These are phyloP conservation scores for Rutidosis leptorrhynchoides DNA, from an alignment of 129 eudicot species.

Conservation along the genomic window DNA sequence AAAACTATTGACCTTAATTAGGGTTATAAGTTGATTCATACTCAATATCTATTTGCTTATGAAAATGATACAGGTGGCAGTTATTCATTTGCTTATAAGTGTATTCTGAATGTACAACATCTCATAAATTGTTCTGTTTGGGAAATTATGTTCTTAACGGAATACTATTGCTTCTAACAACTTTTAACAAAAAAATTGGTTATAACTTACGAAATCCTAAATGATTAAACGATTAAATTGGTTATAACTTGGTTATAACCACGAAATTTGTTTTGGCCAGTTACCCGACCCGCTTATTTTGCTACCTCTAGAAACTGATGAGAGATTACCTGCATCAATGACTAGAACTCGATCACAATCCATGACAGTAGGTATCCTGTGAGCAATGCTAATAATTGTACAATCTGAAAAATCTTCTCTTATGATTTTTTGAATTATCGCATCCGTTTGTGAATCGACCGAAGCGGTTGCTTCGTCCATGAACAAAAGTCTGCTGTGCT, in stretches of 20 bases:
- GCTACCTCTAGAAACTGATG: background rate
- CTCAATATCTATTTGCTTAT: background rate
- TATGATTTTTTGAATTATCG: conserved; percentile 82
- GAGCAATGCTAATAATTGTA: conserved; percentile 96
- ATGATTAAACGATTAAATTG: no score
- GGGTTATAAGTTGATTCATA: background rate
- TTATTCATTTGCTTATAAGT: background rate
- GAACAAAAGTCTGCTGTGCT: conserved; percentile 35
- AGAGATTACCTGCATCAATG: conserved; percentile 68
- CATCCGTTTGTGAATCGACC: conserved; percentile 57
- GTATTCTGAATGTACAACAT: no score
- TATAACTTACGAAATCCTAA: no score
- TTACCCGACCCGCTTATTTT: background rate
- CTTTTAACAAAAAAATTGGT: no score
- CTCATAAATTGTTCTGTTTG: background rate
- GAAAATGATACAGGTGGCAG: no score
- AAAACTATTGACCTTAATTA: background rate
- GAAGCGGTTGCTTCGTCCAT: conserved; percentile 47
- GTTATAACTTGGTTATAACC: no score
- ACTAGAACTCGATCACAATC: conserved; percentile 93
- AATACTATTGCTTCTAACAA: no score
- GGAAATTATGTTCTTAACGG: no score
- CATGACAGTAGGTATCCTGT: conserved; percentile 97
- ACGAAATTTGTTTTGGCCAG: background rate
- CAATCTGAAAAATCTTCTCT: conserved; percentile 76